Evolutionary conservation across 352 stramenopile genomes (phyloP).

Genomic region (Globisporangium paddicum): DNA sequence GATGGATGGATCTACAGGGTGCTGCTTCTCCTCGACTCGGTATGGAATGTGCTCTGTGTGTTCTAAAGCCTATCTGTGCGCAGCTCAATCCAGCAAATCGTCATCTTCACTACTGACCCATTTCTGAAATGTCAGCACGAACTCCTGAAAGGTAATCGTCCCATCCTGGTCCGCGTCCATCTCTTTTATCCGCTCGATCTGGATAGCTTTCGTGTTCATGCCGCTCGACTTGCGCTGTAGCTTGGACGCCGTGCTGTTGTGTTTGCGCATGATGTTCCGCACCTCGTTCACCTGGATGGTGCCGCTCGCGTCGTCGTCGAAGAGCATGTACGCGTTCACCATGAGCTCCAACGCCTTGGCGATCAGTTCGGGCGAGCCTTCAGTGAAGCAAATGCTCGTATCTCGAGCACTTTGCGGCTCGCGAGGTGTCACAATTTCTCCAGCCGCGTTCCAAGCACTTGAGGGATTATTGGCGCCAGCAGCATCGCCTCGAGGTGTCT

Average conservation of each 20-base stretch:
- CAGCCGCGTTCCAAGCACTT: background rate
- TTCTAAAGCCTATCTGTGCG: background rate
- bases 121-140: conserved; percentile 84
- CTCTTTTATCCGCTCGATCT: conserved; percentile 80
- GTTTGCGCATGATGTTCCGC: conserved; percentile 54
- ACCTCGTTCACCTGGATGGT: conserved; percentile 80
- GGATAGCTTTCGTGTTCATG: conserved; percentile 55
- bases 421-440: conserved; percentile 3
- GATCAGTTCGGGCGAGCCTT: conserved; percentile 43
- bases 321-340: conserved; percentile 78
- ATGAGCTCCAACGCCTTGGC: conserved; percentile 80
- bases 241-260: conserved; percentile 30
- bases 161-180: conserved; percentile 85
- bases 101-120: conserved; percentile 74
- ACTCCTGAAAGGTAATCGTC: conserved; percentile 89
- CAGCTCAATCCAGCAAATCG: conserved; percentile 10
- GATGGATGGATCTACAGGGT: background rate
- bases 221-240: conserved; percentile 53
- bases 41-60: conserved; percentile 4
- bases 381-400: conserved; percentile 13
- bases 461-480: background rate
- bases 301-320: conserved; percentile 79
- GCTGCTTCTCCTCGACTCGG: background rate
- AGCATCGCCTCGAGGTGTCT: background rate
- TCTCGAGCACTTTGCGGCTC: conserved; percentile 13